Evolutionary conservation across 2,329 filamentous ascomycete genomes (phyloP), one percentile per base, ranked within the genome.

Genomic region (Fonsecaea nubica): DNA sequence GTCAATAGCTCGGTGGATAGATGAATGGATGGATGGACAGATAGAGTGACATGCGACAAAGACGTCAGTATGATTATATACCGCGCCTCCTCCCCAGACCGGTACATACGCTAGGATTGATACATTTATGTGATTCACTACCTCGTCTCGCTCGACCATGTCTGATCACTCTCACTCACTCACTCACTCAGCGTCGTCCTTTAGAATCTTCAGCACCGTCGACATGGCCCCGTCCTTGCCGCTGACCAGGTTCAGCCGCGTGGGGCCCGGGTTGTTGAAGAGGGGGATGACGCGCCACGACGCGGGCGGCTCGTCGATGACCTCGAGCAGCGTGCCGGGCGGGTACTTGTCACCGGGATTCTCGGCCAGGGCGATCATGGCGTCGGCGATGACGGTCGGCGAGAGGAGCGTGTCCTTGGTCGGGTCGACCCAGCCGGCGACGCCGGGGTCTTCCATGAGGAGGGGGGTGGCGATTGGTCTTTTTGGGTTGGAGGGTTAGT

Each of bases 361-460:
- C 45, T 50, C 45, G 9, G 45, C 45, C 63, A 85, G 81, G 42
- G 80, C 79, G 64, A 87, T 65, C 86, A 89, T 88, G 2, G 83
- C 84, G 45, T 82, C 79, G 0, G 85, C 86, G 0, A 89, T 86
- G 70, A 87, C 84, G 69, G 87, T 85, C 0, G 86, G 79, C 12
- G 81, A 84, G 13, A 86, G 85, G 85, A 85, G 88, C 68, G 75
- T 79, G 72, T 87, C 86, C 35, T 57, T 60, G 9, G 72, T 74
- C 33, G 80, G 77, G 42, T 83, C 79, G 0, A 88, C 66, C 70
- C 84, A 82, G 63, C 77, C 77, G 71, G 86, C 58, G 73, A 88
- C 88, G 74, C 88, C 86, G 0, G 85, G 84, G 69, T 87, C 80
- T 2, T 88, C 86, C 0, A 82, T 85, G 85, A 86, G 89, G 2